Percentiles rank a stretch among this genome's conserved stretches.
phyloP scores from a whole-genome alignment of 768 basidiomycete genomes.

The Mycena crocata region DNA sequence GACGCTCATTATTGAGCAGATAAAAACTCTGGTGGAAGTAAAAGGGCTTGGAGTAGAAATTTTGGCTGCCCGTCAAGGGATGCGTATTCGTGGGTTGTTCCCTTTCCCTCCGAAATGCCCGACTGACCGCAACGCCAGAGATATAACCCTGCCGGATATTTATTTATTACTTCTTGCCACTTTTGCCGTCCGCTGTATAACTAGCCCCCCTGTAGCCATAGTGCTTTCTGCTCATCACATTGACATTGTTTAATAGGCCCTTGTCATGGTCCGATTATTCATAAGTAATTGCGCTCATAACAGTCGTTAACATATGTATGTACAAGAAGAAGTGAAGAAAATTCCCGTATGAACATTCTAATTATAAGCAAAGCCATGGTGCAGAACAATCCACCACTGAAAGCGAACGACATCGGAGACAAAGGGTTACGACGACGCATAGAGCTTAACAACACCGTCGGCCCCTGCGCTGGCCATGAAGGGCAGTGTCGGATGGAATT shows the following conservation, averaged over 20 bases:
- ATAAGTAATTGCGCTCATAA: constrained; percentile 31
- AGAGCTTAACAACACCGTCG: constrained; percentile 93
- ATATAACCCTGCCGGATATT: constrained; percentile 15
- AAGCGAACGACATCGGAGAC: constrained; percentile 32
- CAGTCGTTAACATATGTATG: constrained; percentile 34
- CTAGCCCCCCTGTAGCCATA: constrained; percentile 55
- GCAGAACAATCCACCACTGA: constrained; percentile 26
- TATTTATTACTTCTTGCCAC: constrained; percentile 26
- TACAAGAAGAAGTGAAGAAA: constrained; percentile 31
- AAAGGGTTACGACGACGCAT: constrained; percentile 76
- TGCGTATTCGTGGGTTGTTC: constrained; percentile 75
- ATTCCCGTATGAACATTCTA: constrained; percentile 36
- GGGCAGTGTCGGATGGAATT: constrained; percentile 84
- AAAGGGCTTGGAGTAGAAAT: constrained; percentile 79
- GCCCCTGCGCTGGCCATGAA: constrained; percentile 96
- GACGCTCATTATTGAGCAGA: constrained; percentile 80
- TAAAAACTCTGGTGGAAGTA: constrained; percentile 68
- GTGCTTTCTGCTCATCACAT: constrained; percentile 35
- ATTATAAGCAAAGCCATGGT: constrained; percentile 29
- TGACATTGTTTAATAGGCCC: constrained; percentile 10
- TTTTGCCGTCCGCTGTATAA: constrained; percentile 44
- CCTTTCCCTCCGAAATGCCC: not conserved
- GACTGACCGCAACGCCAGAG: constrained; percentile 15
- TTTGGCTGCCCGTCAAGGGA: constrained; percentile 81
- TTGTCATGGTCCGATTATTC: constrained; percentile 10